Evolutionary conservation across 768 basidiomycete genomes (phyloP).

Genomic region (Tulasnella sp.): DNA sequence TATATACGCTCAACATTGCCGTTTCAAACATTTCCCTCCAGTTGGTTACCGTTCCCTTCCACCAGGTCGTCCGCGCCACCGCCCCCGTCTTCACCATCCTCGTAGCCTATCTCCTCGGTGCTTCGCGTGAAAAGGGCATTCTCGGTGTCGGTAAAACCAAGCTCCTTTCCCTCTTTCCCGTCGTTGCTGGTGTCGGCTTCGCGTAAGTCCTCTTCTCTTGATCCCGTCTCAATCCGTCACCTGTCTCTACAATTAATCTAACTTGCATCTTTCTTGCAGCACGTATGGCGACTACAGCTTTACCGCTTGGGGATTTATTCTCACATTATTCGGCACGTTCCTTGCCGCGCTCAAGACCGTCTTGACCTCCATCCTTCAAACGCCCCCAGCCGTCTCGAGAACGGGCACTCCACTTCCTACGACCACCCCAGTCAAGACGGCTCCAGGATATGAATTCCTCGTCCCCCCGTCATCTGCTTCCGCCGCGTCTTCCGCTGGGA

Average conservation of each 20-base stretch:
- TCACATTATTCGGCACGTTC: constrained; percentile 82
- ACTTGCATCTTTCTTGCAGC: constrained; percentile 30
- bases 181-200: constrained; percentile 80
- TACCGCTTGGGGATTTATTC: constrained; percentile 66
- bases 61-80: constrained; percentile 89
- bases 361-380: constrained; percentile 69
- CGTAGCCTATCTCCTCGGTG: constrained; percentile 58
- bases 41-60: constrained; percentile 87
- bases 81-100: constrained; percentile 87
- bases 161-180: constrained; percentile 63
- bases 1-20: constrained; percentile 90
- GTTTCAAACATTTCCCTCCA: constrained; percentile 85
- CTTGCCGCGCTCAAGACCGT: constrained; percentile 92
- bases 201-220: constrained; percentile 42
- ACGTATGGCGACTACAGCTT: constrained; percentile 96
- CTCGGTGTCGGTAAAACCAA: constrained; percentile 42
- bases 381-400: constrained; percentile 20
- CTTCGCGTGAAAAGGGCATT: constrained; percentile 27
- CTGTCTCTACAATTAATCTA: neutral
- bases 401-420: neutral
- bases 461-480: neutral
- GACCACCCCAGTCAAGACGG: neutral
- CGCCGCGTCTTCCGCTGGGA: neutral
- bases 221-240: neutral
- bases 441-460: too few relatives aligned